A percentile compares a stretch with the other conserved stretches of the same genome.
Conservation (phyloP, 2,329 filamentous ascomycete genomes). For the Fusarium nanum region DNA sequence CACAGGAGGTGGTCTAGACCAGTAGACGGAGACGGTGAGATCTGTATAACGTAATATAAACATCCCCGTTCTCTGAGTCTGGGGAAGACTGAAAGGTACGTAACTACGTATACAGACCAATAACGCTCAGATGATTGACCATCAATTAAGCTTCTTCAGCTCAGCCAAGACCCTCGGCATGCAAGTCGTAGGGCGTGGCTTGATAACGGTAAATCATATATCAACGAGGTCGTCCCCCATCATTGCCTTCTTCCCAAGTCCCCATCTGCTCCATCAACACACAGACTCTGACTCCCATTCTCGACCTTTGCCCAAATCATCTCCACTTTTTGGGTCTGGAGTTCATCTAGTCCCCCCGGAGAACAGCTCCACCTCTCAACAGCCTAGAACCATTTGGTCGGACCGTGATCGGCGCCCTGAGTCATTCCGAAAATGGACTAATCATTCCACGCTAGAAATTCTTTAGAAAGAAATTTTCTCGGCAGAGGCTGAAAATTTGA, state of each 20-base stretch:
- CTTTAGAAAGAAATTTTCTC: slow-evolving; percentile 15
- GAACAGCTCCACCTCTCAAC: background rate
- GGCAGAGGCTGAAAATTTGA: slow-evolving; percentile 20
- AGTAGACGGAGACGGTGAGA: no score
- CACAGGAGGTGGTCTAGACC: no score
- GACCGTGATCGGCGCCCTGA: slow-evolving; percentile 30
- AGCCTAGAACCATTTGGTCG: slow-evolving; percentile 6
- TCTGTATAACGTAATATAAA: background rate
- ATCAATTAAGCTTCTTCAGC: background rate
- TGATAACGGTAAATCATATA: background rate
- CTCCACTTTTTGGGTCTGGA: slow-evolving; percentile 4
- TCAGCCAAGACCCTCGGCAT: background rate
- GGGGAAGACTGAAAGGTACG: rapidly evolving
- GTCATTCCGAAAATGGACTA: background rate
- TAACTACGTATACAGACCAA: background rate
- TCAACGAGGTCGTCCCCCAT: background rate
- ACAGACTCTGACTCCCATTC: background rate
- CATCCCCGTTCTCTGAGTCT: rapidly evolving
- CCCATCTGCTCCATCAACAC: background rate
- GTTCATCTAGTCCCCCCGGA: slow-evolving; percentile 25
- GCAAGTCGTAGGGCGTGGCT: background rate
- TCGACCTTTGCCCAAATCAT: background rate
- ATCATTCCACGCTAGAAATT: slow-evolving; percentile 16
- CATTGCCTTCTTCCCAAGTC: background rate
- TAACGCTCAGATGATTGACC: background rate